Conservation (phyloP, 257 asterid species). For the Handroanthus guayacan region DNA sequence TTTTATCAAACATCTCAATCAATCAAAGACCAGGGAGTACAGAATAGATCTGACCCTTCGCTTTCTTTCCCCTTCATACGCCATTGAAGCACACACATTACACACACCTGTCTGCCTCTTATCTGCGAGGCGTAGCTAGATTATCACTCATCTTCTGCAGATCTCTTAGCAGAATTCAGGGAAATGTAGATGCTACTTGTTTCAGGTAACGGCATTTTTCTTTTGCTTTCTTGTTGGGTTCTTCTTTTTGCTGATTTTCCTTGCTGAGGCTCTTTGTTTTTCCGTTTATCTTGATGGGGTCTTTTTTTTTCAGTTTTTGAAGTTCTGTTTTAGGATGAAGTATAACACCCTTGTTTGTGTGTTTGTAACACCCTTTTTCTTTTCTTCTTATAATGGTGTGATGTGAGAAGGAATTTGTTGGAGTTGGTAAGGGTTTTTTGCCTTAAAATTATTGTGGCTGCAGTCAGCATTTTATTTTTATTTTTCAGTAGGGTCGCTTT, state of each 20-base stretch:
- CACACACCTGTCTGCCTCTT: slow-evolving; percentile 17
- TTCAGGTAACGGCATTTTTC: slow-evolving; percentile 40
- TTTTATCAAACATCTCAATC: slow-evolving; percentile 43
- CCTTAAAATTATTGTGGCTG: slow-evolving; percentile 27
- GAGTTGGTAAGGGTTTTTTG: slow-evolving; percentile 13
- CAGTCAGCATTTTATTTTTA: slow-evolving; percentile 29
- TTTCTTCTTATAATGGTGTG: slow-evolving; percentile 38
- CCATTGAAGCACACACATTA: slow-evolving; percentile 35
- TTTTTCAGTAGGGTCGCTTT: slow-evolving; percentile 44
- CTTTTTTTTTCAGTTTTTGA: not conserved
- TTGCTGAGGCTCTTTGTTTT: not conserved
- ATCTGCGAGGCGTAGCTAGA: slow-evolving; percentile 26
- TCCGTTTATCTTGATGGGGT: slow-evolving; percentile 13
- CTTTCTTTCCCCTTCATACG: slow-evolving; percentile 40
- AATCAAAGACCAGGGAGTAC: slow-evolving; percentile 41
- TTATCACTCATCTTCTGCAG: slow-evolving; percentile 37
- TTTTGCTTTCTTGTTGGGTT: not conserved
- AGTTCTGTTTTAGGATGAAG: not conserved
- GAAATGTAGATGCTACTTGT: slow-evolving; percentile 27
- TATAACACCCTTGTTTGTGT: not conserved
- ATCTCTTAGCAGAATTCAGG: slow-evolving; percentile 36
- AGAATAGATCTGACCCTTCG: slow-evolving; percentile 56
- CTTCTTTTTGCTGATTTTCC: not conserved
- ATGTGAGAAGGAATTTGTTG: slow-evolving; percentile 36
- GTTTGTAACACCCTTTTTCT: not conserved